A percentile compares a stretch with the other conserved stretches of the same genome.
phyloP scores from a whole-genome alignment of 1,284 basidiomycete species.

The Exsudoporus floridanus region DNA sequence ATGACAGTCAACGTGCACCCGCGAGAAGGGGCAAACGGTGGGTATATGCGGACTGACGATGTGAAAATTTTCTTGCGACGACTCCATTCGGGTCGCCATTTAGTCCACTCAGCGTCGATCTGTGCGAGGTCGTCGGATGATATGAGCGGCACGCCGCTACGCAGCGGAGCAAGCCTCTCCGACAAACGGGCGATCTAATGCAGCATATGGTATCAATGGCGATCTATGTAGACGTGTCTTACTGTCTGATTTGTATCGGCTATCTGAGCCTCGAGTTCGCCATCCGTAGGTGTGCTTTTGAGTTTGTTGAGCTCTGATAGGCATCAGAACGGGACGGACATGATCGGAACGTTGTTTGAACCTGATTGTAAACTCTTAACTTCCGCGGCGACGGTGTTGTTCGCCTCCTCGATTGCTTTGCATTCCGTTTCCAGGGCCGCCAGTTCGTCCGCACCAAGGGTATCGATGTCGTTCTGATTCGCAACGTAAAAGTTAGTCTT shows the following conservation, averaged over 20 bases:
- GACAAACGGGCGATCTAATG: conserved; percentile 50
- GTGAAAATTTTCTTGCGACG: conserved; percentile 66
- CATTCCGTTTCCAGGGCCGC: conserved; percentile 55
- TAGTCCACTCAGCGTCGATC: conserved; percentile 64
- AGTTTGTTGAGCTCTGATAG: conserved; percentile 61
- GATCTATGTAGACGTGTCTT: conserved; percentile 8
- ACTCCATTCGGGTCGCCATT: conserved; percentile 73
- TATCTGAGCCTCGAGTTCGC: conserved; percentile 56
- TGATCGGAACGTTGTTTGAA: neutral
- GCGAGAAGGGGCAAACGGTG: neutral
- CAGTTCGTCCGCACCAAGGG: conserved; percentile 58
- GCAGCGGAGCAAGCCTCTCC: conserved; percentile 60
- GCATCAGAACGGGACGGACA: conserved; percentile 6
- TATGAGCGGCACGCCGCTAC: conserved; percentile 62
- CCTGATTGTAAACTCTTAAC: conserved; percentile 36
- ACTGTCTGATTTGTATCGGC: conserved; percentile 46
- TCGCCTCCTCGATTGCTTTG: conserved; percentile 57
- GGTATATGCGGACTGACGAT: conserved; percentile 43
- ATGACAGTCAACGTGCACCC: conserved; percentile 4
- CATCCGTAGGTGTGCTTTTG: conserved; percentile 65
- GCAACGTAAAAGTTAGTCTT: conserved; percentile 84
- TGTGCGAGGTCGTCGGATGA: conserved; percentile 62
- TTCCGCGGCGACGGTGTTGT: conserved; percentile 52
- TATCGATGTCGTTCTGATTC: conserved; percentile 65
- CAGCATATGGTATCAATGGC: conserved; percentile 1